phyloP scores from a whole-genome alignment of 148 eudicot species.

The Arbutus unedo region DNA sequence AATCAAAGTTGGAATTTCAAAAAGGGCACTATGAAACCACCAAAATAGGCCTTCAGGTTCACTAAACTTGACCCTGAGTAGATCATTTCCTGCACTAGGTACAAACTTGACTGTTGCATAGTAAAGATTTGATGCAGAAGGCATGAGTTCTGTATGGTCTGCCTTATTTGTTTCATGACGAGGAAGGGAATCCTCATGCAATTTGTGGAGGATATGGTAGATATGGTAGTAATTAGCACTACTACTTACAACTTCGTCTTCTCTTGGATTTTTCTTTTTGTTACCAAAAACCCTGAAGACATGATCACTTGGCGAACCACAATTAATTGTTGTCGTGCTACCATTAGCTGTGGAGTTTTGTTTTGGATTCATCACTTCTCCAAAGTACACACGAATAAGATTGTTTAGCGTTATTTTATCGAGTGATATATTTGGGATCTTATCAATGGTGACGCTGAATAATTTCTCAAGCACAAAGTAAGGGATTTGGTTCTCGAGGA shows the following conservation, averaged over 20 bases:
- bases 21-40: too few species aligned
- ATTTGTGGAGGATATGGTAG: not conserved
- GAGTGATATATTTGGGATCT: not conserved
- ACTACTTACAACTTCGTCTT: not conserved
- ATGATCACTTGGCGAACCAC: too few species aligned
- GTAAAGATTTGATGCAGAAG: not conserved
- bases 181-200: not conserved
- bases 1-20: not conserved
- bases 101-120: not conserved
- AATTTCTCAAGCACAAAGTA: not conserved
- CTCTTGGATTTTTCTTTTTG: too few species aligned
- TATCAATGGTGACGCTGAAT: not conserved
- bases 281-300: too few species aligned
- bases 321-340: too few species aligned
- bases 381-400: not conserved
- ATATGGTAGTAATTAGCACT: too few species aligned
- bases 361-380: not conserved
- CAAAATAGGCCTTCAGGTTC: not conserved
- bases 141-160: not conserved
- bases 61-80: not conserved
- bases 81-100: not conserved
- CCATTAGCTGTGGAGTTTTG: too few species aligned
- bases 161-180: not conserved
- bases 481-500: conserved; percentile 11
- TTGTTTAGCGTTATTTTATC: too few species aligned